A percentile compares a stretch with the other conserved stretches of the same genome.
Evolutionary conservation across 805 yeast species (phyloP).

Genomic region (Suhomyces sp.): DNA sequence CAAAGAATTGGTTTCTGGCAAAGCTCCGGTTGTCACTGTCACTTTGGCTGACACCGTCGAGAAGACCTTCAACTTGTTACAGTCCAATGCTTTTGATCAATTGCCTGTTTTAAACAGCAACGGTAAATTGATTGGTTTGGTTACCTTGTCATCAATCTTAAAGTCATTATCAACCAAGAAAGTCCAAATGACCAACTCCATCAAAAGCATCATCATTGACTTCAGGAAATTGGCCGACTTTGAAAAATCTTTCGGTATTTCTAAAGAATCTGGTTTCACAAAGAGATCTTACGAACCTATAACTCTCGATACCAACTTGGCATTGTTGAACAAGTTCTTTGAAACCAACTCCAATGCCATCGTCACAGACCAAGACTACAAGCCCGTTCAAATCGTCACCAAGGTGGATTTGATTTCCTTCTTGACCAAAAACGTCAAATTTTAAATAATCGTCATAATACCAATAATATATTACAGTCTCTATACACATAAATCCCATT

Average conservation of each 20-base stretch:
- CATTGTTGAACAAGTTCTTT: conserved; percentile 71
- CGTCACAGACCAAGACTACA: conserved; percentile 66
- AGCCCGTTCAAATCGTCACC: conserved; percentile 81
- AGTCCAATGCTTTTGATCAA: conserved; percentile 79
- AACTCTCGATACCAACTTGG: conserved; percentile 60
- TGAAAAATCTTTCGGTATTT: conserved; percentile 60
- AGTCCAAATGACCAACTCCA: conserved; percentile 53
- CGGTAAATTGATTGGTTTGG: conserved; percentile 69
- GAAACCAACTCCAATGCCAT: conserved; percentile 84
- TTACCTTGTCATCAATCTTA: conserved; percentile 70
- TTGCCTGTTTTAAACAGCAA: conserved; percentile 65
- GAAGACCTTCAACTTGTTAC: conserved; percentile 65
- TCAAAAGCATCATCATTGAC: conserved; percentile 62
- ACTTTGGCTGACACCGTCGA: conserved; percentile 55
- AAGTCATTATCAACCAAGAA: conserved; percentile 62
- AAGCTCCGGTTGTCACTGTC: conserved; percentile 80
- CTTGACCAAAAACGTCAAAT: conserved; percentile 36
- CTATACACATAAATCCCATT: conserved; percentile 1
- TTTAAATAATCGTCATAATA: conserved; percentile 5
- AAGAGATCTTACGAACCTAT: conserved; percentile 67
- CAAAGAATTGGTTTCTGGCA: conserved; percentile 55
- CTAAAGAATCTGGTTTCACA: conserved; percentile 52
- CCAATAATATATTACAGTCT: conserved; percentile 1
- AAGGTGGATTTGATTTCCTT: conserved; percentile 75
- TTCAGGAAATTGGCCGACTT: conserved; percentile 69